A percentile compares a stretch with the other conserved stretches of the same genome.
Conservation (phyloP, 306 rosid species). For the Vigna mungo region DNA sequence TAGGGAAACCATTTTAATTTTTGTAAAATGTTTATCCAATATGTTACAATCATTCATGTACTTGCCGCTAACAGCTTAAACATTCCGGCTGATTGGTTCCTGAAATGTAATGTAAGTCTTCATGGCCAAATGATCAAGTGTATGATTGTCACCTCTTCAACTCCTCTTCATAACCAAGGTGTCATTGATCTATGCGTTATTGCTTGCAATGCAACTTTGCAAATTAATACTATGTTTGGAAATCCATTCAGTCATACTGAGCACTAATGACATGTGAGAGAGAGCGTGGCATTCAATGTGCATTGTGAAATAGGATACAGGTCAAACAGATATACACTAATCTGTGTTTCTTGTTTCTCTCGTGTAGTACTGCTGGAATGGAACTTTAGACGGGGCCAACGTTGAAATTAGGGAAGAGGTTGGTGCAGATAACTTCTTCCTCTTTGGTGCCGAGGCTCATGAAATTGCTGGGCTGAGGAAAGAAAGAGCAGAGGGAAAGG, state of each 20-base stretch:
- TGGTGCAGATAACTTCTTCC: slow-evolving; percentile 93
- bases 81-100: not conserved
- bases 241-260: not conserved
- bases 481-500: slow-evolving; percentile 96
- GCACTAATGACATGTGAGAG: not conserved
- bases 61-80: slow-evolving; percentile 9
- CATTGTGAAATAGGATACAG: not conserved
- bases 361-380: slow-evolving; percentile 93
- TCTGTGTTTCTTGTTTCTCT: slow-evolving; percentile 15
- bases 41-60: not conserved
- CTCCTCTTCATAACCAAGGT: slow-evolving; percentile 1
- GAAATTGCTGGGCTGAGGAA: slow-evolving; percentile 92
- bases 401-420: slow-evolving; percentile 98
- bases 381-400: slow-evolving; percentile 98
- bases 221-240: slow-evolving; percentile 23
- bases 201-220: slow-evolving; percentile 5
- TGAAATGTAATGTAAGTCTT: slow-evolving; percentile 17
- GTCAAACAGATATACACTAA: slow-evolving; percentile 4
- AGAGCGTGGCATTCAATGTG: not conserved
- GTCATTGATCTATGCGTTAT: not conserved
- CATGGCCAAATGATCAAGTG: not conserved
- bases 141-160: not conserved
- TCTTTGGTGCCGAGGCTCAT: slow-evolving; percentile 94
- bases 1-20: not conserved
- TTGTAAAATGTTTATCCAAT: not conserved